These are phyloP conservation scores for Harringtonia lauricola DNA, from an alignment of 2,329 filamentous ascomycete genomes.

Conservation along the genomic window DNA sequence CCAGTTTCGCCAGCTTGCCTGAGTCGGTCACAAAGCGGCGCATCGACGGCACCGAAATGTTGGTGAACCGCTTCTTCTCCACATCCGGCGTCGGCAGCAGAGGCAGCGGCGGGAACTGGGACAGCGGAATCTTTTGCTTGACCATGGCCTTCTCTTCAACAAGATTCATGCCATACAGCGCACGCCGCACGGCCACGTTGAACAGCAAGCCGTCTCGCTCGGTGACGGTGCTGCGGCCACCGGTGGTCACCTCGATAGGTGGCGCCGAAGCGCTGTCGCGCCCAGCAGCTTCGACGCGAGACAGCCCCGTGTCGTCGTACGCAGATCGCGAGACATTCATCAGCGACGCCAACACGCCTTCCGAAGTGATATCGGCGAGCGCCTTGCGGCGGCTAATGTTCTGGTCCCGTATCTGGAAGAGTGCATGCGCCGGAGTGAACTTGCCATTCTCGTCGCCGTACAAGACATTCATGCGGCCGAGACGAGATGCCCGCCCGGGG, in stretches of 20 bases:
- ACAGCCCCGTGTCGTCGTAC: constrained; percentile 61
- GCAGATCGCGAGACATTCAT: constrained; percentile 64
- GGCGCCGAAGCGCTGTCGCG: constrained; percentile 73
- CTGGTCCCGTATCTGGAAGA: constrained; percentile 71
- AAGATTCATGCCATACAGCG: constrained; percentile 55
- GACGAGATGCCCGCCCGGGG: constrained; percentile 21
- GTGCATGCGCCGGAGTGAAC: constrained; percentile 61
- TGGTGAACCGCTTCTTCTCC: constrained; percentile 74
- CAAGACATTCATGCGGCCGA: constrained; percentile 54
- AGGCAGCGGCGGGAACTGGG: constrained; percentile 49
- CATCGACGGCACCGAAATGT: constrained; percentile 93
- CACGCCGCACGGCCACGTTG: constrained; percentile 63
- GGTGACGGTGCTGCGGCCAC: constrained; percentile 49
- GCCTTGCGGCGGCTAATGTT: constrained; percentile 55
- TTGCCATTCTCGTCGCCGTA: constrained; percentile 56
- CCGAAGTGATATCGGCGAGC: constrained; percentile 55
- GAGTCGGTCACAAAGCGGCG: constrained; percentile 94
- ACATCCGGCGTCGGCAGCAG: constrained; percentile 71
- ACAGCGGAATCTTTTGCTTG: constrained; percentile 56
- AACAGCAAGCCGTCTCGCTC: constrained; percentile 71
- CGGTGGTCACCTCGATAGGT: constrained; percentile 70
- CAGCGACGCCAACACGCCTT: constrained; percentile 63
- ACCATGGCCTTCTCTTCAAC: constrained; percentile 64
- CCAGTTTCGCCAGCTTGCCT: constrained; percentile 86
- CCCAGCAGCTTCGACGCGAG: constrained; percentile 70